Evolutionary conservation across 2,329 filamentous ascomycete species (phyloP).

Genomic region (Fusarium heterosporum): DNA sequence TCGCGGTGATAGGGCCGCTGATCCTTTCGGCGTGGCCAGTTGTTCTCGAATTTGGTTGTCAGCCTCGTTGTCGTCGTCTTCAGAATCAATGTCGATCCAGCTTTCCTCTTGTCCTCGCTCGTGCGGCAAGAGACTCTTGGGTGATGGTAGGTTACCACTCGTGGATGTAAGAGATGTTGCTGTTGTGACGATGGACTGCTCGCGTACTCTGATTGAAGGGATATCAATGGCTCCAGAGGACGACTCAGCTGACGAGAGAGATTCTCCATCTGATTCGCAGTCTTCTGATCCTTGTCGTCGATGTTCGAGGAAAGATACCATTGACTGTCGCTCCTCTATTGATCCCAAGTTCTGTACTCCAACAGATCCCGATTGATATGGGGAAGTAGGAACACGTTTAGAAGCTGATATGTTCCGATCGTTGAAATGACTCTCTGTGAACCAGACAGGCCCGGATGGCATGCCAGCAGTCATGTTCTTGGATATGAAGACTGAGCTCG

Average conservation of each 20-base stretch:
- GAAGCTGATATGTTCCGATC: conserved; percentile 30
- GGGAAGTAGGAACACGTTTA: conserved; percentile 41
- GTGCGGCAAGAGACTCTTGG: conserved; percentile 38
- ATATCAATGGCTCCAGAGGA: conserved; percentile 50
- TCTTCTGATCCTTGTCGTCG: conserved; percentile 39
- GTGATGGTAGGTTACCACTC: conserved; percentile 45
- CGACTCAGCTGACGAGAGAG: conserved; percentile 46
- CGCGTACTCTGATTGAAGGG: conserved; percentile 50
- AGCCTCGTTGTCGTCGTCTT: conserved; percentile 40
- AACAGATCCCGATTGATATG: conserved; percentile 49
- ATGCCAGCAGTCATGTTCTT: conserved; percentile 65
- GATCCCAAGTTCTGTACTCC: conserved; percentile 50
- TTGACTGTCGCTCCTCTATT: conserved; percentile 54
- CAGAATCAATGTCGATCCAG: conserved; percentile 55
- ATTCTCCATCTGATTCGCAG: conserved; percentile 51
- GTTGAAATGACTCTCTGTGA: conserved; percentile 42
- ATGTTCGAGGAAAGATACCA: conserved; percentile 51
- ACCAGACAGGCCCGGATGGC: conserved; percentile 55
- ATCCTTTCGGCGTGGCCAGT: conserved; percentile 15
- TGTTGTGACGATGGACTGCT: conserved; percentile 52
- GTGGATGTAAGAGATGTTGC: conserved; percentile 53
- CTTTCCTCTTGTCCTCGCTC: conserved; percentile 47
- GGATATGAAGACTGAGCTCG: conserved; percentile 60
- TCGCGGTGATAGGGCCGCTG: conserved; percentile 47
- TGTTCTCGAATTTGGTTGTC: conserved; percentile 36